phyloP scores from a whole-genome alignment of 257 asterid species.

The Anisodus acutangulus region DNA sequence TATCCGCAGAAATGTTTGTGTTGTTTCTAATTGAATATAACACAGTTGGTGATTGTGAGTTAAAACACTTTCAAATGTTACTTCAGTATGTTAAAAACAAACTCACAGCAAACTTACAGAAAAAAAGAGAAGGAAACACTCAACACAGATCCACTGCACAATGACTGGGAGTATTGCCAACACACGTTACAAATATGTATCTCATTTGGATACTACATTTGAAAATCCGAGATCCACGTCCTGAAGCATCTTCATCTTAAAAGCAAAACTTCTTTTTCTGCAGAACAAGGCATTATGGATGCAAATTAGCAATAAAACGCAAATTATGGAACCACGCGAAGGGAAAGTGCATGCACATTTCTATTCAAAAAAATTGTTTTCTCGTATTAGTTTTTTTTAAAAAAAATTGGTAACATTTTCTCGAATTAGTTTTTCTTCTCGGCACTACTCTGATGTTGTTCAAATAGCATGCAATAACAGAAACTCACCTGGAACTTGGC shows the following conservation, averaged over 20 bases:
- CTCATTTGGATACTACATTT: slow-evolving; percentile 17
- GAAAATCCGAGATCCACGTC: neutral
- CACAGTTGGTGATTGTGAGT: neutral
- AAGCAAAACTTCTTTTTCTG: slow-evolving; percentile 91
- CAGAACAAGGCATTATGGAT: slow-evolving; percentile 23
- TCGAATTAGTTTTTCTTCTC: neutral
- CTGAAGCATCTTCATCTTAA: slow-evolving; percentile 41
- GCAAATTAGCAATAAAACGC: neutral
- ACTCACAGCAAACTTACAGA: neutral
- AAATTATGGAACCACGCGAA: neutral
- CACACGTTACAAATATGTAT: slow-evolving; percentile 8
- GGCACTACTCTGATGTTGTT: neutral
- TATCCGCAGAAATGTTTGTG: neutral
- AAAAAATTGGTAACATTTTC: too few relatives aligned
- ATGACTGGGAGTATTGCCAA: neutral
- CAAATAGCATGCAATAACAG: neutral
- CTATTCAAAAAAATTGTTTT: neutral
- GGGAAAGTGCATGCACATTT: neutral
- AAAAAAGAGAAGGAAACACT: neutral
- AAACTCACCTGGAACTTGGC: slow-evolving; percentile 73
- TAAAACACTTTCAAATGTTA: neutral
- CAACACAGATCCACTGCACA: slow-evolving; percentile 20
- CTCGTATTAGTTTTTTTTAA: neutral
- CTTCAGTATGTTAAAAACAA: neutral
- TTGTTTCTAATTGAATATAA: neutral